Conservation (phyloP, 805 yeast species). For the Candida schatavii region DNA sequence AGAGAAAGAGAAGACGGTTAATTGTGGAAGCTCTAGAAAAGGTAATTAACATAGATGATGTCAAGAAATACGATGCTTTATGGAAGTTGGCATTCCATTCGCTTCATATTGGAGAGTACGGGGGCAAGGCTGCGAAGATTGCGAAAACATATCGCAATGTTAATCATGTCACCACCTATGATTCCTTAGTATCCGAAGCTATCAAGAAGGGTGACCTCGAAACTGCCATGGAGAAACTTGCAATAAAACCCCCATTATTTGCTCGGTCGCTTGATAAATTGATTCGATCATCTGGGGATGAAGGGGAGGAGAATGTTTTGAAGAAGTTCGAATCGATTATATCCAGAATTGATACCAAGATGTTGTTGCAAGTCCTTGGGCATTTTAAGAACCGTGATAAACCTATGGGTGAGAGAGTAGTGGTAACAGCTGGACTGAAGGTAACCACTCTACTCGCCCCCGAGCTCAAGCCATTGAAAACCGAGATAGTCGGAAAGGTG, state of each 20-base stretch:
- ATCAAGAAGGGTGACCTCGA: slow-evolving; percentile 5
- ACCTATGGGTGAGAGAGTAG: slow-evolving; percentile 3
- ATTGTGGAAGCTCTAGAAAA: slow-evolving; percentile 7
- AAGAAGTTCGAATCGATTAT: neutral
- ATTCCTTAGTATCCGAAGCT: slow-evolving; percentile 6
- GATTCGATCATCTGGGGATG: slow-evolving; percentile 3
- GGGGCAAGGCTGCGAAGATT: slow-evolving; percentile 4
- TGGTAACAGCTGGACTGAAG: slow-evolving; percentile 1
- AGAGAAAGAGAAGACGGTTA: slow-evolving; percentile 6
- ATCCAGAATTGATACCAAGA: slow-evolving; percentile 5
- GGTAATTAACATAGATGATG: slow-evolving; percentile 9
- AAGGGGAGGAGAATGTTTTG: neutral
- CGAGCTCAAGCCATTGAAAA: neutral
- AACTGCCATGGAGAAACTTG: slow-evolving; percentile 3
- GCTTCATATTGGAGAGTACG: slow-evolving; percentile 12
- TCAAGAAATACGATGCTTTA: slow-evolving; percentile 6
- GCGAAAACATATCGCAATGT: slow-evolving; percentile 9
- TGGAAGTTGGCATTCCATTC: slow-evolving; percentile 12
- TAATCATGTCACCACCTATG: slow-evolving; percentile 9
- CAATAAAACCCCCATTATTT: slow-evolving; percentile 8
- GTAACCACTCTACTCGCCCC: neutral
- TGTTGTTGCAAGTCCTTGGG: slow-evolving; percentile 9
- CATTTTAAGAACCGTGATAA: slow-evolving; percentile 8
- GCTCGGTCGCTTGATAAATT: slow-evolving; percentile 9
- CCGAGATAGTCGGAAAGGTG: neutral